These are phyloP conservation scores for Colletotrichum viniferum DNA, from an alignment of 2,329 filamentous ascomycete genomes.

Conservation along the genomic window DNA sequence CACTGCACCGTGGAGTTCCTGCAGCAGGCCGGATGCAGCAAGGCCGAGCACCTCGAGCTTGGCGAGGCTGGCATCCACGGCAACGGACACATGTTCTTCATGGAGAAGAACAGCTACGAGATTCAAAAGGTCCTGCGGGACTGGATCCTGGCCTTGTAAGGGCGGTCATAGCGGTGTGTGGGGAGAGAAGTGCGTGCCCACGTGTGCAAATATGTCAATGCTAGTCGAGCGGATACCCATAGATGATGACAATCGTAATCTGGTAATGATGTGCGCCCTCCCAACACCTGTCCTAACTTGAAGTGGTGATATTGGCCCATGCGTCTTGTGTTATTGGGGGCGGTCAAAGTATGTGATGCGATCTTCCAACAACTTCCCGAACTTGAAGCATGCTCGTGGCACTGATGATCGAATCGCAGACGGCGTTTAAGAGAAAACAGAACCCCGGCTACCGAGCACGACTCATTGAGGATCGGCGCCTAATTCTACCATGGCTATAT, in stretches of 20 bases:
- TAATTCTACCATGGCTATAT: not conserved
- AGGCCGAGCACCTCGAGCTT: constrained; percentile 39
- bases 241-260: constrained; percentile 7
- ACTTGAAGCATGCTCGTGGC: not conserved
- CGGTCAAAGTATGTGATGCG: not conserved
- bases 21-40: constrained; percentile 43
- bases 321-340: not conserved
- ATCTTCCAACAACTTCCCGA: not conserved
- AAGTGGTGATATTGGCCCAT: not conserved
- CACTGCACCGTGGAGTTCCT: constrained; percentile 45
- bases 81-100: constrained; percentile 53
- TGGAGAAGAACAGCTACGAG: constrained; percentile 51
- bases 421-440: not conserved
- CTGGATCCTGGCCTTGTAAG: constrained; percentile 25
- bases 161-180: not conserved
- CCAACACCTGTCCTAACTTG: not conserved
- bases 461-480: not conserved
- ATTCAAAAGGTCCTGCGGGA: constrained; percentile 31
- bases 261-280: not conserved
- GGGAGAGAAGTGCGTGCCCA: not conserved
- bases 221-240: constrained; percentile 8
- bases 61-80: constrained; percentile 42
- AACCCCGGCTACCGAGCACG: not conserved
- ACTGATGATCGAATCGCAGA: not conserved
- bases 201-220: not conserved